Conservation (phyloP, 2,329 filamentous ascomycete genomes). For the Rhynchosporium agropyri region DNA sequence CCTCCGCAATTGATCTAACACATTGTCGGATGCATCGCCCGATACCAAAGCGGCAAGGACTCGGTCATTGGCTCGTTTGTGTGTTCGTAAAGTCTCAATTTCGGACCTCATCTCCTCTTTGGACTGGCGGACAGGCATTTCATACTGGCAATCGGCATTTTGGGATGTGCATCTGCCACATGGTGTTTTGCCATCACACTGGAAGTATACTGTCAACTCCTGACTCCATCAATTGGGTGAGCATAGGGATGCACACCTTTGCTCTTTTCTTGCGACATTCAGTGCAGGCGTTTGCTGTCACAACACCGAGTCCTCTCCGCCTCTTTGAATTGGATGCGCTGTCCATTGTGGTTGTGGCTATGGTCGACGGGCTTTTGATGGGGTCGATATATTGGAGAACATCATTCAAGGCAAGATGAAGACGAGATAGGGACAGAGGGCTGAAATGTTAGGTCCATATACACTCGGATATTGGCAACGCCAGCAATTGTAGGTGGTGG, state of each 20-base stretch:
- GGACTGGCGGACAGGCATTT: constrained; percentile 63
- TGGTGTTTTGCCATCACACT: constrained; percentile 62
- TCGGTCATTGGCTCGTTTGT: constrained; percentile 57
- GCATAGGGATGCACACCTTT: constrained; percentile 33
- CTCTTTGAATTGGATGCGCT: constrained; percentile 34
- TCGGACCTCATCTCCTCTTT: constrained; percentile 63
- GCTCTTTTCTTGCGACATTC: constrained; percentile 42
- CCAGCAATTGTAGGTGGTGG: neutral
- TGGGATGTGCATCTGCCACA: constrained; percentile 56
- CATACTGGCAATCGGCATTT: constrained; percentile 60
- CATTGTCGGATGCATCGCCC: constrained; percentile 46
- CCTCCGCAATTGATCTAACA: constrained; percentile 54
- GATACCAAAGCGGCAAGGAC: constrained; percentile 55
- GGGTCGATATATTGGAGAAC: neutral
- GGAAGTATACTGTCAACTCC: constrained; percentile 20
- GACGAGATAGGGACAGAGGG: neutral
- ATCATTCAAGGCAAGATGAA: constrained; percentile 1
- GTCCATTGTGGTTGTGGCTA: constrained; percentile 19
- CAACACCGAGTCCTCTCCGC: constrained; percentile 38
- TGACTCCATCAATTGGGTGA: neutral
- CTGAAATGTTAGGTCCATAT: too few species aligned
- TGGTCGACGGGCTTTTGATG: constrained; percentile 1
- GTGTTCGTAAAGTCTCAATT: constrained; percentile 58
- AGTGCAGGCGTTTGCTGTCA: constrained; percentile 41
- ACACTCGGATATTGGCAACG: too few species aligned